Base-by-base conservation (phyloP, 306 rosid genomes). In the Bauhinia variegata region DNA sequence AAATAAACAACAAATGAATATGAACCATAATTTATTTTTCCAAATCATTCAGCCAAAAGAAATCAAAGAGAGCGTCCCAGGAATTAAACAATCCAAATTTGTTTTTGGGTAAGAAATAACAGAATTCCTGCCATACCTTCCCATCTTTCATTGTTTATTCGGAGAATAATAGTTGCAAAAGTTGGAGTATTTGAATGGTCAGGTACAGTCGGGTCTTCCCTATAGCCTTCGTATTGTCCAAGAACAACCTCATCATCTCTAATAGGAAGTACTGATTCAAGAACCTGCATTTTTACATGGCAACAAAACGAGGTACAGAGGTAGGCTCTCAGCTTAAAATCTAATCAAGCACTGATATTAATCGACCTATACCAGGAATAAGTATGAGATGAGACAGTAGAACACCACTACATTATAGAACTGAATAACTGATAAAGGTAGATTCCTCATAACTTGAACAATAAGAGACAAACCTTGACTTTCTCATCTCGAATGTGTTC, bases 401-500 rank as follows among this genome's bases (percentile, higher is more conserved):
- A 56, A 58, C 39, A 51, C 69, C 55, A 54, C 34, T 7, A 57
- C 33, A 11, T 41, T 17, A 16, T 30, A 37, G 16, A 15, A 41
- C 15, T 9, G 10, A 60, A 38, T 19, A 19, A 23, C 16, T 6
- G 8, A 18, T 28, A 17, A 31, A 34, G 54, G 19, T 43, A 66
- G 12, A 31, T 46, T 68, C 39, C 46, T 28, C 11, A 14, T 11
- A 55, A 78, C 54, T 57, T 32, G 18, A 54, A 34, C 42, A 57
- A 51, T 42, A 61, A 69, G 73, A 63, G 50, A 60, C 83, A 17
- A n/a, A 93, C 99, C 97, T 93, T 93, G 65, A 93, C 97, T 93
- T 93, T 93, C 85, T 90, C 99, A 43, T 93, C 99, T 34, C 99
- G 88, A 63, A 93, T 88, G 65, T 93, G 80, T 87, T 93, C 99